These are phyloP conservation scores for Eimeria brunetti DNA, from an alignment of 169 alveolate genomes.

Conservation along the genomic window DNA sequence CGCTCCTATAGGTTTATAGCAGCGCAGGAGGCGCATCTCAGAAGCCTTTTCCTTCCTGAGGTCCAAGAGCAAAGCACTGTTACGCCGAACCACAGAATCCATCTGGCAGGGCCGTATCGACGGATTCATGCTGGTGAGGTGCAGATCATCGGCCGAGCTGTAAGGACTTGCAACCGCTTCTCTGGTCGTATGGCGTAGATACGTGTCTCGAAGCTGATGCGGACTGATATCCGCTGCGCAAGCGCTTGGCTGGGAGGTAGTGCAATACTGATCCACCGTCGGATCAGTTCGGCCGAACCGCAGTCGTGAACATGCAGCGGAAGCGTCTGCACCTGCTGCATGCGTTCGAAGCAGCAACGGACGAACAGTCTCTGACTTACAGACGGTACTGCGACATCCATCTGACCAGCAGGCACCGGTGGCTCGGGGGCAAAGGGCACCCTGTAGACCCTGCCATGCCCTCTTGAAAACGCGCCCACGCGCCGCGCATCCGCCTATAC, in stretches of 20 bases:
- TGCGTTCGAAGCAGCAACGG: slow-evolving; percentile 33
- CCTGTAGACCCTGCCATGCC: slow-evolving; percentile 7
- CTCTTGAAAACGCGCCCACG: slow-evolving; percentile 24
- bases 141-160: slow-evolving; percentile 48
- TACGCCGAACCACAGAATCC: background rate
- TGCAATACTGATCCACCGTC: background rate
- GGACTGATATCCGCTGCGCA: background rate
- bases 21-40: background rate
- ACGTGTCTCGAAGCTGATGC: background rate
- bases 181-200: background rate
- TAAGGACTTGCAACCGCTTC: slow-evolving; percentile 23
- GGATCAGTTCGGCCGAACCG: background rate
- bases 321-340: background rate
- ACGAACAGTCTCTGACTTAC: background rate
- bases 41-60: background rate
- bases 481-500: slow-evolving; percentile 32
- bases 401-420: background rate
- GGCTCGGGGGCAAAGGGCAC: background rate
- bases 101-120: background rate
- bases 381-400: background rate
- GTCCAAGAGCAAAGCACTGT: background rate
- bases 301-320: background rate
- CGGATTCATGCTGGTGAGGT: background rate
- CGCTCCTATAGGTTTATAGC: background rate
- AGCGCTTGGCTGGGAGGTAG: slow-evolving; percentile 3